Base-by-base conservation (phyloP, 2,329 filamentous ascomycete genomes). In the Knufia petricola region DNA sequence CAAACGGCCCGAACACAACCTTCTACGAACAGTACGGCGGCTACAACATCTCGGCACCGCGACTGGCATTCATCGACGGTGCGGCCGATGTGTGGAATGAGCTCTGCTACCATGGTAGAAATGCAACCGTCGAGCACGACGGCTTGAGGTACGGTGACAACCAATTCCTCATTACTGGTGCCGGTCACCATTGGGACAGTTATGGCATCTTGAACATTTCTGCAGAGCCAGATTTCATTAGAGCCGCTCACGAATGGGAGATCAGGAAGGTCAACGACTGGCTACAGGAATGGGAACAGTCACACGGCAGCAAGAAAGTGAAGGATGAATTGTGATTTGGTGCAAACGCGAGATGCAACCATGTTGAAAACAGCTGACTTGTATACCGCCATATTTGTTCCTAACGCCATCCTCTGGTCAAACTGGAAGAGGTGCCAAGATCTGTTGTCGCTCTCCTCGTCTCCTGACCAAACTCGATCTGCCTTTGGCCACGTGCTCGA, bases 101-200 rank as follows among this genome's bases (percentile, higher is more conserved):
- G 42, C 53, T 75, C 2, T 74, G 70, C 57, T 76, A 73, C 52
- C 74, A 77, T 50, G 72, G 71, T 0, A 62, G 66, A 37, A 55
- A 67, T 12, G 69, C 68, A 2, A 62, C 67, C 3, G 60, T 61
- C 3, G 41, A 24, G 8, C 41, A 45, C n/a, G 20, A 45, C 41
- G 34, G n/a, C 28, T 13, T 45, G 23, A 59, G 66, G 4, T 59
- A 74, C 48, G 62, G 71, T n/a, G 65, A 71, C 50, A 71, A 74
- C 0, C 69, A 72, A 46, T 65, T 70, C 46, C 59, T 77, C 15
- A 75, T 77, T 51, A 66, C 69, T 0, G 72, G 72, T 1, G 69
- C 66, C 0, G 74, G 74, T 1, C 74, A 77, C 59, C 72, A 76
- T 56, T 75, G 72, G 73, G 72, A 73, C 50, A 70, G 67, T 42